These are phyloP conservation scores for Fraxinus cuspidata DNA, from an alignment of 257 asterid species.

Conservation along the genomic window DNA sequence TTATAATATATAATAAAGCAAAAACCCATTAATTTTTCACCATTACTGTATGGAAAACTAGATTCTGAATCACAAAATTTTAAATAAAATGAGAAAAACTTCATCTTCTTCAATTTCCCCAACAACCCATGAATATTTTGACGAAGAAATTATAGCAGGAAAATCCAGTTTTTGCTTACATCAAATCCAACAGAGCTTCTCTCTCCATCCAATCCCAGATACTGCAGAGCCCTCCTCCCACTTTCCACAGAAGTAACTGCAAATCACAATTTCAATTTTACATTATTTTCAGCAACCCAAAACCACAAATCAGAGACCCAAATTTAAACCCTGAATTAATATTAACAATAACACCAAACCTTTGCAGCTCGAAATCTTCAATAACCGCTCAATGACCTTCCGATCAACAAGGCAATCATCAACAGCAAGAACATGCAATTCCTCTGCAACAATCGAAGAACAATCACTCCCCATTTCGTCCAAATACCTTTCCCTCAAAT, in stretches of 20 bases:
- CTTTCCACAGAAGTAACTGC: constrained; percentile 77
- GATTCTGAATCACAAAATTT: not conserved
- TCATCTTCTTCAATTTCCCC: not conserved
- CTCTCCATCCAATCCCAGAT: constrained; percentile 81
- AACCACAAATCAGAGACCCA: too few species aligned
- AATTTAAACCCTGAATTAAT: too few species aligned
- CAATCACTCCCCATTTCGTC: constrained; percentile 39
- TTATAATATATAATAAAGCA: too few species aligned
- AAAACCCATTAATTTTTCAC: not conserved
- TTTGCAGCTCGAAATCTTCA: too few species aligned
- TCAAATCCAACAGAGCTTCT: constrained; percentile 18
- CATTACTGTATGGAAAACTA: not conserved
- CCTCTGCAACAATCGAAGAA: constrained; percentile 38
- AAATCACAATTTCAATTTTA: too few species aligned
- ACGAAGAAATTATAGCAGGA: not conserved
- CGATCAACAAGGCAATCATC: too few species aligned
- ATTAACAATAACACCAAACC: too few species aligned
- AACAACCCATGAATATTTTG: not conserved
- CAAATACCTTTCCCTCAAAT: too few species aligned
- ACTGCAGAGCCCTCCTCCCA: constrained; percentile 82
- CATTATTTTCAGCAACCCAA: too few species aligned
- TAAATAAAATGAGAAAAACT: not conserved
- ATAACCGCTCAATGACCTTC: constrained; percentile 13
- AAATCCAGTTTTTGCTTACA: constrained; percentile 30
- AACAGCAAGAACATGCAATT: constrained; percentile 83